Base-by-base conservation (phyloP, 2,329 filamentous ascomycete genomes). In the Atkinsonella hypoxylon region DNA sequence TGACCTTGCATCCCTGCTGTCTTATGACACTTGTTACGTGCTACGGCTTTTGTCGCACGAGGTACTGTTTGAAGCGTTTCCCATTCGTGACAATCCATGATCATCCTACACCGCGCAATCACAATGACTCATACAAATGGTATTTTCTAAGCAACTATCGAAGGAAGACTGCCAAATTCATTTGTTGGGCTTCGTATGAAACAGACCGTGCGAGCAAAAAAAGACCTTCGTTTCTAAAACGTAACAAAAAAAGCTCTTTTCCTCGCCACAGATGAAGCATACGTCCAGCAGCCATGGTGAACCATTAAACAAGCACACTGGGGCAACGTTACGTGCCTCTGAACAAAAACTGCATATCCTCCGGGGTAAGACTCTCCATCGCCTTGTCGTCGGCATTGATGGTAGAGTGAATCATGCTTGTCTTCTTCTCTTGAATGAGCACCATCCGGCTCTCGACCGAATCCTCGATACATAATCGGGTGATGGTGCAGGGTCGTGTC, bases 261-360 rank as follows among this genome's bases (percentile, higher is more conserved):
- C 17, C 45, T 11, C 7, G 12, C 20, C 13, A 43, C 26, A 26
- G 7, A 22, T 7, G 34, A 36, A 36, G 11, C 34, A 36, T 12
- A n/a, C n/a, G 15, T 15, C 11, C 3, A 15, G 34, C 2, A 36
- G 6, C 11, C 34, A 10, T 34, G 1, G 34, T 36, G 20, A 22
- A 41, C 17, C 13, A 18, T 36, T 3, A 18, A n/a, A 13, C 38
- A 34, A n/a, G 12, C 11, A 22, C 15, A 9, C 11, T 4, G 15
- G 18, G 15, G n/a, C 18, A n/a, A n/a, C 11, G 5, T 48, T 20
- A 54, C 50, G 51, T 56, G 48, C 89, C 90, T 36, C 90, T 81
- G 78, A 98, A 98, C 57, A 98, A 73, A 69, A 98, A 98, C 68
- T 95, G 87, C 78, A 98, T 86, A 64, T 98, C 93, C 65, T 91